These are phyloP conservation scores for Cyclotella atomus DNA, from an alignment of 108 stramenopile species.

Conservation along the genomic window DNA sequence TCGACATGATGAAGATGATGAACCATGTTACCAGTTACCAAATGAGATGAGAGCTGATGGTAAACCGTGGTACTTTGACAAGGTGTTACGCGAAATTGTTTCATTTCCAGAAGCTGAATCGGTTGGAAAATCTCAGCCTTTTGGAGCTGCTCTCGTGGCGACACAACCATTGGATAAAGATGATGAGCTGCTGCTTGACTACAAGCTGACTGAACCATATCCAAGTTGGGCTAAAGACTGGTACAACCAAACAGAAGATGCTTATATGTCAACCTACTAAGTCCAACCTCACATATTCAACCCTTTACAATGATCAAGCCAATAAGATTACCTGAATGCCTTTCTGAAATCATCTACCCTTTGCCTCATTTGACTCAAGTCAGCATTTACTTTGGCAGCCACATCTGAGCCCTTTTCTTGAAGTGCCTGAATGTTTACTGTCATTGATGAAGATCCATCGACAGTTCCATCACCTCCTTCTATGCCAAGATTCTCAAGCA, in stretches of 20 bases:
- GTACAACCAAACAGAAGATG: conserved; percentile 10
- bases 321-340: conserved; percentile 69
- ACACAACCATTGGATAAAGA: conserved; percentile 15
- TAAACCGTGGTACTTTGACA: conserved; percentile 57
- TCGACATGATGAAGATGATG: not conserved
- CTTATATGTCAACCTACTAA: not conserved
- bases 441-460: conserved; percentile 69
- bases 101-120: conserved; percentile 12
- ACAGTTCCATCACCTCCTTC: conserved; percentile 71
- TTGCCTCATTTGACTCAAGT: conserved; percentile 83
- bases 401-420: conserved; percentile 68
- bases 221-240: conserved; percentile 32
- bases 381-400: conserved; percentile 74
- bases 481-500: conserved; percentile 89
- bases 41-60: conserved; percentile 47
- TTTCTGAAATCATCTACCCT: conserved; percentile 83
- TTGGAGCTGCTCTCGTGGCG: conserved; percentile 49
- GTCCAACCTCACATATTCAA: not conserved
- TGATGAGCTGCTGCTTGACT: conserved; percentile 53
- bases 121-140: not conserved
- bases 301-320: not conserved
- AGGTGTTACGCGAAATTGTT: not conserved
- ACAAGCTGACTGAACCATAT: conserved; percentile 33
- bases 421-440: conserved; percentile 73
- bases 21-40: conserved; percentile 19